Evolutionary conservation across 768 basidiomycete species (phyloP).

Genomic region (Leccinum truebloodii): DNA sequence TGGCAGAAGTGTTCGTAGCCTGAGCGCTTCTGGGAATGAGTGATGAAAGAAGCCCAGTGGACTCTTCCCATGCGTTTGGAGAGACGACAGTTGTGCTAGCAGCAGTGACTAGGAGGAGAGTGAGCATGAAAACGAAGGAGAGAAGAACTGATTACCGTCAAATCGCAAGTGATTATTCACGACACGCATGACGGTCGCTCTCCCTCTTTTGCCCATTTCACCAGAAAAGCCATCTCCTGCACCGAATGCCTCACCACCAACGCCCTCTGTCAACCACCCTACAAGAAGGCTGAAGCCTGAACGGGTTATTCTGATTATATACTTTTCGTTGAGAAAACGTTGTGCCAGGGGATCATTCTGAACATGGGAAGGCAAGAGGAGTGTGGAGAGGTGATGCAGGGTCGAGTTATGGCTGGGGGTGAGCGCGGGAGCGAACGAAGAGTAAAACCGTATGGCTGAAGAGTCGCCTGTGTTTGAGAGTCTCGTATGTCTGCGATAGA

Average conservation of each 20-base stretch:
- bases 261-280: slow-evolving; percentile 95
- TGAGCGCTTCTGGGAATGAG: slow-evolving; percentile 67
- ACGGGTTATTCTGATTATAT: slow-evolving; percentile 84
- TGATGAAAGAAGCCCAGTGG: slow-evolving; percentile 79
- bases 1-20: slow-evolving; percentile 32
- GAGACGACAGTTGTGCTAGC: slow-evolving; percentile 65
- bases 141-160: slow-evolving; percentile 58
- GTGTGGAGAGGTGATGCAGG: slow-evolving; percentile 75
- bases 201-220: slow-evolving; percentile 78
- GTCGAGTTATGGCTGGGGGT: slow-evolving; percentile 63
- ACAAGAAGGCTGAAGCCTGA: slow-evolving; percentile 90
- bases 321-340: slow-evolving; percentile 88
- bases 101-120: slow-evolving; percentile 56
- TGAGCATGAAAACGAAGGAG: slow-evolving; percentile 19
- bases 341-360: slow-evolving; percentile 80
- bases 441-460: slow-evolving; percentile 74
- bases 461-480: slow-evolving; percentile 13
- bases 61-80: slow-evolving; percentile 77
- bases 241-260: slow-evolving; percentile 83
- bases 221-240: slow-evolving; percentile 77
- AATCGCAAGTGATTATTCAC: slow-evolving; percentile 93
- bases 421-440: slow-evolving; percentile 68
- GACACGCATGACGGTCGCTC: slow-evolving; percentile 89
- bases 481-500: neutral
- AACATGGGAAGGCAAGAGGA: slow-evolving; percentile 83